These are phyloP conservation scores for Blastomyces gilchristii DNA, from an alignment of 2,329 filamentous ascomycete genomes.

Conservation along the genomic window DNA sequence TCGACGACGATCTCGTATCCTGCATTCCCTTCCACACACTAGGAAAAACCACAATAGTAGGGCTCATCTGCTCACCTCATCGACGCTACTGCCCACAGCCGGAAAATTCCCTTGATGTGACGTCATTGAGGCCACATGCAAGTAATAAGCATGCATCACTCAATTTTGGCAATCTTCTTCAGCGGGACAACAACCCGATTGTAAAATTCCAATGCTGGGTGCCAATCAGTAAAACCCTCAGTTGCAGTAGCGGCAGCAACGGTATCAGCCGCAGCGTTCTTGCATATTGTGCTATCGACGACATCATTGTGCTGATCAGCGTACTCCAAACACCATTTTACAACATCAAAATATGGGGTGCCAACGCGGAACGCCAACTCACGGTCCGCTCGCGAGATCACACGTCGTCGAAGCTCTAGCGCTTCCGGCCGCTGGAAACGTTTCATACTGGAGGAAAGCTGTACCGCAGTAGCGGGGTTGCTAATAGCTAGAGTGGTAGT, in stretches of 20 bases:
- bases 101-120: not conserved
- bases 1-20: not conserved
- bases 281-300: not conserved
- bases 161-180: not conserved
- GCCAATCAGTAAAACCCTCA: not conserved
- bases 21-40: not conserved
- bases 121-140: not conserved
- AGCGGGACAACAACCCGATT: conserved; percentile 1
- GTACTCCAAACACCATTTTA: conserved; percentile 4
- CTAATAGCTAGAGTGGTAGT: not conserved
- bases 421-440: not conserved
- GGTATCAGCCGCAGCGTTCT: not conserved
- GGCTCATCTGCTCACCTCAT: not conserved
- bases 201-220: conserved; percentile 6
- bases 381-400: conserved; percentile 3
- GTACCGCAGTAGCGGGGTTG: not conserved
- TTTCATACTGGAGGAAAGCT: conserved; percentile 4
- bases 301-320: not conserved
- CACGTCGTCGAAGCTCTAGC: conserved; percentile 3
- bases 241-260: not conserved
- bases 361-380: conserved; percentile 5
- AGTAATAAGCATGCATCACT: not conserved
- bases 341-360: not conserved
- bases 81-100: not conserved
- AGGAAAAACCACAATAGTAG: not conserved